Evolutionary conservation across 345 rosid species (phyloP), one percentile per base, ranked within the genome.

Genomic region (Murraya paniculata): DNA sequence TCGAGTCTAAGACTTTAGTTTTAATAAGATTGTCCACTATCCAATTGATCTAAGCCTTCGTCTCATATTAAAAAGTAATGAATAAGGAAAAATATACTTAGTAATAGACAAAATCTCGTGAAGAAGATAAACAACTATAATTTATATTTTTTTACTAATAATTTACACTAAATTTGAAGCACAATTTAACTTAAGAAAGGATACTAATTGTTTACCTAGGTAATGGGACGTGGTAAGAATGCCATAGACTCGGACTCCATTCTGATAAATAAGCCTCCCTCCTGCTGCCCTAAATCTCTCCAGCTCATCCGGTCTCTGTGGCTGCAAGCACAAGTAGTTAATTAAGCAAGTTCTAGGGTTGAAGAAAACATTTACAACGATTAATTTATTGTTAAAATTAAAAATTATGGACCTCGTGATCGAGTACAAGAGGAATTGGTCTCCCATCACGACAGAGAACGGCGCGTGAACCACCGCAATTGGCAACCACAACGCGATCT

Each of bases 401-500:
- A 10, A 41, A 41, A 41, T 45, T 45, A 3, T 45, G 50, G 13
- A 85, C 89, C 89, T 82, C 81, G 76, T 82, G 86, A 81, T 86
- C 83, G 5, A 35, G 45, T 11, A 84, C 71, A 9, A 82, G 86
- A 8, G 86, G 79, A 21, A 87, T 10, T 18, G 88, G 78, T 61
- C 67, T 56, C 45, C 91, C 92, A 55, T 48, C 81, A 4, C 92
- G 89, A 76, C 89, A 86, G 56, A 91, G 72, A 62, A 89, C 89
- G 5, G 89, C 94, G 48, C 91, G 86, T 7, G 91, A 91, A 61
- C 83, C 87, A 18, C 94, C 94, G 27, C 87, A 85, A 18, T 86
- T 89, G 2, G 94, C 90, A 7, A 89, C 89, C 22, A 88, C 39
- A 1, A 89, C 78, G 45, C 81, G 85, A 0, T 79, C 77, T 24